phyloP scores from a whole-genome alignment of 139 green algal genomes.

The Chlamydomonas sphaeroides region DNA sequence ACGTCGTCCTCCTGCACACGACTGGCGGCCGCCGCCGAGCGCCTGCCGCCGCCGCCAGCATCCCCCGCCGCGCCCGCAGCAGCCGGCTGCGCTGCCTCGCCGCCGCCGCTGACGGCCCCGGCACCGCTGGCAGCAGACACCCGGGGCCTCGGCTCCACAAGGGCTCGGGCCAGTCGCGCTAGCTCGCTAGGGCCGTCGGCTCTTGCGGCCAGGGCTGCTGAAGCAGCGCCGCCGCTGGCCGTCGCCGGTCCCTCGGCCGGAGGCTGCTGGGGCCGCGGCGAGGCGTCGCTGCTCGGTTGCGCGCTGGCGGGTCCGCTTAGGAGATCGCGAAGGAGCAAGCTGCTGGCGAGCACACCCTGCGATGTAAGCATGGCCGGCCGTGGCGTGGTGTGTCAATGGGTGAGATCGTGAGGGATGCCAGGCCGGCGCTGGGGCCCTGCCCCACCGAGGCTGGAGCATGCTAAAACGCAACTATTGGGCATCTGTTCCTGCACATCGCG shows the following conservation, averaged over 20 bases:
- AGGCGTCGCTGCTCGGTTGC: background rate
- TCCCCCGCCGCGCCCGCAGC: background rate
- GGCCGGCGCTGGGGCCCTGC: too few species aligned
- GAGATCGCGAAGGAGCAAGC: background rate
- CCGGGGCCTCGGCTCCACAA: background rate
- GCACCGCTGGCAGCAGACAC: background rate
- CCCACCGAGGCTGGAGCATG: too few species aligned
- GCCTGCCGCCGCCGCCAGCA: background rate
- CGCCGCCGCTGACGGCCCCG: background rate
- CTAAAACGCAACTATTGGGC: too few species aligned
- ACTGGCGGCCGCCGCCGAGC: too few species aligned
- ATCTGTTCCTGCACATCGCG: too few species aligned
- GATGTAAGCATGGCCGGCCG: too few species aligned
- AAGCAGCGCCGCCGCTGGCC: too few species aligned
- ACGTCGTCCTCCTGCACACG: background rate
- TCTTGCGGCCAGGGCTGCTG: background rate
- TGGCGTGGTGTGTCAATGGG: too few species aligned
- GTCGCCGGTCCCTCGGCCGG: too few species aligned
- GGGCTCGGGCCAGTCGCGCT: background rate
- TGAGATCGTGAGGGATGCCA: too few species aligned
- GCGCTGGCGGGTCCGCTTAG: background rate
- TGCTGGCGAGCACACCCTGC: conserved; percentile 25
- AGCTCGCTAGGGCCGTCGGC: background rate
- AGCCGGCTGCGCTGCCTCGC: background rate
- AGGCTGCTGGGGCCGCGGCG: too few species aligned